These are phyloP conservation scores for Alternaria incomplexa DNA, from an alignment of 2,329 filamentous ascomycete species.

Conservation along the genomic window DNA sequence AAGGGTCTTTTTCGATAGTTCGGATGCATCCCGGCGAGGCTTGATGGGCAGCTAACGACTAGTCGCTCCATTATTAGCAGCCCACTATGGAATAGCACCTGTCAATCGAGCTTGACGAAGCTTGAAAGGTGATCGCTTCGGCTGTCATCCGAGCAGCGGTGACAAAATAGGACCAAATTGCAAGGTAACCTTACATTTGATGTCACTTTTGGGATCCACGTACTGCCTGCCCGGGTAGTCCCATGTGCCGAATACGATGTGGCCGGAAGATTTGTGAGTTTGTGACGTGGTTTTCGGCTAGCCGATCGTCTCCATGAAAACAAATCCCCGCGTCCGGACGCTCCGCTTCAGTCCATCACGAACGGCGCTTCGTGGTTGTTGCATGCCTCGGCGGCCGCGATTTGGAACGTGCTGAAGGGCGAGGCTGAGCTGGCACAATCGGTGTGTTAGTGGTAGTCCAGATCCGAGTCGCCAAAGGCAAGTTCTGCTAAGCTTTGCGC, in stretches of 20 bases:
- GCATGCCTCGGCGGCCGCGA: background rate
- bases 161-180: background rate
- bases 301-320: background rate
- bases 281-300: background rate
- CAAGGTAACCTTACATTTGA: background rate
- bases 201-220: background rate
- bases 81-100: background rate
- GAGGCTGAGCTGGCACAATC: background rate
- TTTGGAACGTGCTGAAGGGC: background rate
- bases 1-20: background rate
- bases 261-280: background rate
- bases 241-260: background rate
- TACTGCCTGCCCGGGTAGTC: background rate
- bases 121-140: background rate
- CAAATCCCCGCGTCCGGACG: background rate
- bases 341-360: background rate
- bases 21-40: background rate
- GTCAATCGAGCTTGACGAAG: background rate
- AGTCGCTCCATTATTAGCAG: background rate
- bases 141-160: background rate
- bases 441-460: background rate
- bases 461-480: background rate
- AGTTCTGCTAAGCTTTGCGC: background rate
- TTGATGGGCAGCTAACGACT: background rate
- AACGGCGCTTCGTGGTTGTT: background rate